phyloP scores from a whole-genome alignment of 208 protist genomes.

The Leishmania tropica region DNA sequence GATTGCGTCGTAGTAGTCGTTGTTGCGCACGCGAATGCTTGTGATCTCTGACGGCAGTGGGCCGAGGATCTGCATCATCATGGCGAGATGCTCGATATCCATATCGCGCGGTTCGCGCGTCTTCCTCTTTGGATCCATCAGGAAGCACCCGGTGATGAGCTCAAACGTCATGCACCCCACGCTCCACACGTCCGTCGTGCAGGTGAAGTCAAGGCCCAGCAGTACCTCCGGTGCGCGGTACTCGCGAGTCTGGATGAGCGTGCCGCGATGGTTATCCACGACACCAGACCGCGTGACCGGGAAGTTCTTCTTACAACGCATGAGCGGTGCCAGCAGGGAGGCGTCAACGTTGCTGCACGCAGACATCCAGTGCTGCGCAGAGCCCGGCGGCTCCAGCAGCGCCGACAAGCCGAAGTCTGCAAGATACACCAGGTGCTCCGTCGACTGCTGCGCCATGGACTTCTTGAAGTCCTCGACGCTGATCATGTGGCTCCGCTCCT shows the following conservation, averaged over 20 bases:
- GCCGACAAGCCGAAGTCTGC: constrained; percentile 84
- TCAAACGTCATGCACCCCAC: constrained; percentile 92
- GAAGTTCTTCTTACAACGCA: constrained; percentile 67
- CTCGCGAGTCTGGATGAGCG: constrained; percentile 91
- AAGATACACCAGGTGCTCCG: constrained; percentile 61
- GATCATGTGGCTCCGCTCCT: constrained; percentile 49
- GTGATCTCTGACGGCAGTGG: constrained; percentile 62
- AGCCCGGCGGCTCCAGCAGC: constrained; percentile 51
- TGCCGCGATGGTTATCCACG: constrained; percentile 63
- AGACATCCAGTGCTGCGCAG: constrained; percentile 14
- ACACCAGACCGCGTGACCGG: constrained; percentile 53
- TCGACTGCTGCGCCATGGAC: constrained; percentile 32
- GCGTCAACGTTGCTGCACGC: constrained; percentile 23
- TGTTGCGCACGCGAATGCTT: constrained; percentile 40
- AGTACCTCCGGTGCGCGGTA: constrained; percentile 92
- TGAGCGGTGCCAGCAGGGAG: constrained; percentile 35
- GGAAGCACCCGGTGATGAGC: constrained; percentile 84
- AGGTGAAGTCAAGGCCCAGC: constrained; percentile 87
- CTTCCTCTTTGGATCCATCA: constrained; percentile 86
- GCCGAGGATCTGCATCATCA: constrained; percentile 88
- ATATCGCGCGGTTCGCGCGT: constrained; percentile 59
- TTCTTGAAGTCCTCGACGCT: constrained; percentile 28
- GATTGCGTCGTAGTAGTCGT: constrained; percentile 41
- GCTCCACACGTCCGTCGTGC: constrained; percentile 90
- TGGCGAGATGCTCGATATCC: constrained; percentile 74